Percentiles rank a stretch among this genome's conserved stretches.
These are phyloP conservation scores for Collybia sp. DNA, from an alignment of 768 basidiomycete genomes.

Conservation along the genomic window DNA sequence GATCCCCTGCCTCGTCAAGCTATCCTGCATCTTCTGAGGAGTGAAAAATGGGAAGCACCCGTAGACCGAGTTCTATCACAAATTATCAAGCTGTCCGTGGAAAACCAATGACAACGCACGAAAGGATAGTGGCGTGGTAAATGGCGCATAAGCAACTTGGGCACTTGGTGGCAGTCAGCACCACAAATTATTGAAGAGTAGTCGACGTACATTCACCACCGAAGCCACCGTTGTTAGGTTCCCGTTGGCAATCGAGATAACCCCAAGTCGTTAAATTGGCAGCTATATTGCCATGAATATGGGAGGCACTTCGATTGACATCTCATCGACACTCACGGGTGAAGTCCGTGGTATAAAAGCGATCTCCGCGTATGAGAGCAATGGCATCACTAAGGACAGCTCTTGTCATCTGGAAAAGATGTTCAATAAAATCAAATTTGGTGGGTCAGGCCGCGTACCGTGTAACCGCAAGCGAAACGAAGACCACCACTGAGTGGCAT, in stretches of 20 bases:
- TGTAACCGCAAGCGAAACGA: constrained; percentile 24
- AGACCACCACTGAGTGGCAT: constrained; percentile 24
- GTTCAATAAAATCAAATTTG: too few relatives aligned
- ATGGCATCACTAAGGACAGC: constrained; percentile 52
- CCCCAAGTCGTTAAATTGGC: constrained; percentile 47
- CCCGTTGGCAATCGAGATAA: constrained; percentile 40
- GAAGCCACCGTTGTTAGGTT: constrained; percentile 33
- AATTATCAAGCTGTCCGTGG: constrained; percentile 11
- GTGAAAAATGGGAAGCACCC: constrained; percentile 67
- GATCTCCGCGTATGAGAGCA: constrained; percentile 46
- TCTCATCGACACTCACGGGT: constrained; percentile 30
- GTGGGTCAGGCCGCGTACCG: constrained; percentile 10
- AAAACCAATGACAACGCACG: constrained; percentile 11
- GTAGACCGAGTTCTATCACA: constrained; percentile 45
- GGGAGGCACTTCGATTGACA: too few relatives aligned
- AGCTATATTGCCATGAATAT: constrained; percentile 11
- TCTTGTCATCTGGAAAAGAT: constrained; percentile 30
- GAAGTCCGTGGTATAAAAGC: constrained; percentile 48
- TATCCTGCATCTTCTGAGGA: constrained; percentile 35
- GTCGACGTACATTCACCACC: constrained; percentile 28
- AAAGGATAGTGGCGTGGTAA: constrained; percentile 36
- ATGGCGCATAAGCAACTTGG: constrained; percentile 40
- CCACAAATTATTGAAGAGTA: neutral
- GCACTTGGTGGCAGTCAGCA: constrained; percentile 18
- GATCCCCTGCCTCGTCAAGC: constrained; percentile 31